Conservation (phyloP, 1,284 basidiomycete species). For the Lignosus rhinocerotis region DNA sequence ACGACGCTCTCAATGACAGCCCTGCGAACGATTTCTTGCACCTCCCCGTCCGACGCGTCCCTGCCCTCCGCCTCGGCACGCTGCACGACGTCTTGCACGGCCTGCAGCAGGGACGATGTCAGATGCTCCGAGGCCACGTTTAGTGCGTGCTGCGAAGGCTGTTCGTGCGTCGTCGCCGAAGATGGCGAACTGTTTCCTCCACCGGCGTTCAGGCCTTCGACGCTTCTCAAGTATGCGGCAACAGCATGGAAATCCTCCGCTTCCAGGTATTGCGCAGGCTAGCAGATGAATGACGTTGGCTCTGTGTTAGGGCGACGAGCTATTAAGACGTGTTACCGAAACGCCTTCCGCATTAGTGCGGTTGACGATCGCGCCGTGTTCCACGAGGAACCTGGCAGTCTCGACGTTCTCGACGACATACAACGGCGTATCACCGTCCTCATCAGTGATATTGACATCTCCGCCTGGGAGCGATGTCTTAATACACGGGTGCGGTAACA, state of each 20-base stretch:
- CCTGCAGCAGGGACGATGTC: conserved; percentile 66
- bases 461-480: conserved; percentile 54
- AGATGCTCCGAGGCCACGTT: conserved; percentile 69
- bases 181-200: conserved; percentile 12
- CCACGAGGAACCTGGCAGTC: conserved; percentile 77
- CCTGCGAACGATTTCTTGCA: conserved; percentile 56
- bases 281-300: background rate
- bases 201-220: conserved; percentile 15
- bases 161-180: conserved; percentile 19
- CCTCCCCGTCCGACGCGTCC: conserved; percentile 55
- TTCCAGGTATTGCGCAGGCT: conserved; percentile 75
- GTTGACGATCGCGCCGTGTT: conserved; percentile 74
- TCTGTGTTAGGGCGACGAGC: background rate
- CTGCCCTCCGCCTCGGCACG: conserved; percentile 63
- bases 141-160: conserved; percentile 67
- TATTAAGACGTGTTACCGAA: conserved; percentile 61
- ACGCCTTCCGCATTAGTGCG: conserved; percentile 70
- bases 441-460: conserved; percentile 83
- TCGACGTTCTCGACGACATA: conserved; percentile 86
- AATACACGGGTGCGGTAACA: conserved; percentile 8
- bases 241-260: conserved; percentile 87
- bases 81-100: conserved; percentile 67
- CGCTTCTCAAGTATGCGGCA: conserved; percentile 57
- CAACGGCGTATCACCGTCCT: conserved; percentile 88
- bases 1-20: conserved; percentile 63